Percentiles rank a stretch among this genome's conserved stretches.
Conservation (phyloP, 192 early-diverging fungal species). For the Glomus cerebriforme region DNA sequence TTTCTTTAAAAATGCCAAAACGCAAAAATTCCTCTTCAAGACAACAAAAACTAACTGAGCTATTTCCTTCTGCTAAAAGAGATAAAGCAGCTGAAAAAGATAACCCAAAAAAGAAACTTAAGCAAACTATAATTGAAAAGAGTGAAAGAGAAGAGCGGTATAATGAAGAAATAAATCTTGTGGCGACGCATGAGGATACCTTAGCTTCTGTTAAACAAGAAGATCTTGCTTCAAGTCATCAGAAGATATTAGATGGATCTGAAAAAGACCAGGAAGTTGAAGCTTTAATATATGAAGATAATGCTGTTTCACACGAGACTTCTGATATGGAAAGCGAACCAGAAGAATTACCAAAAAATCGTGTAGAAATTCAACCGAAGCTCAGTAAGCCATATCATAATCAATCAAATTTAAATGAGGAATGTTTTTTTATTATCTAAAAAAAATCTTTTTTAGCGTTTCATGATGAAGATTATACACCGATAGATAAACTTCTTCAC, state of each 20-base stretch:
- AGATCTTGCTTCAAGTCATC: background rate
- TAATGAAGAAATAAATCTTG: background rate
- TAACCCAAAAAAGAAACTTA: background rate
- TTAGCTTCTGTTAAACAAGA: background rate
- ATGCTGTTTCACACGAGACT: background rate
- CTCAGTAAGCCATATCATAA: background rate
- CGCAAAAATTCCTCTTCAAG: no score
- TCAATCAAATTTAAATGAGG: background rate
- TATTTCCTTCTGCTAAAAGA: background rate
- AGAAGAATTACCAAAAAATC: background rate
- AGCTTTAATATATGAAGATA: background rate
- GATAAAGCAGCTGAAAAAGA: background rate
- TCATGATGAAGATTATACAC: conserved; percentile 30
- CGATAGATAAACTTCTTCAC: conserved; percentile 34
- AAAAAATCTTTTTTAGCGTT: conserved; percentile 22
- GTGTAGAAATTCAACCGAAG: background rate
- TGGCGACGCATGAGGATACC: background rate
- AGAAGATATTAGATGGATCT: background rate
- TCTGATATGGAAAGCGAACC: background rate
- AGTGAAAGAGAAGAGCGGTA: background rate
- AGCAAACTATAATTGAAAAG: background rate
- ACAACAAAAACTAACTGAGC: background rate
- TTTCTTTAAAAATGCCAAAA: no score
- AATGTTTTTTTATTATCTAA: no score
- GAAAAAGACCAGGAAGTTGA: background rate